Evolutionary conservation across 495 filamentous ascomycete species (phyloP).

Genomic region (Elasticomyces elasticus): DNA sequence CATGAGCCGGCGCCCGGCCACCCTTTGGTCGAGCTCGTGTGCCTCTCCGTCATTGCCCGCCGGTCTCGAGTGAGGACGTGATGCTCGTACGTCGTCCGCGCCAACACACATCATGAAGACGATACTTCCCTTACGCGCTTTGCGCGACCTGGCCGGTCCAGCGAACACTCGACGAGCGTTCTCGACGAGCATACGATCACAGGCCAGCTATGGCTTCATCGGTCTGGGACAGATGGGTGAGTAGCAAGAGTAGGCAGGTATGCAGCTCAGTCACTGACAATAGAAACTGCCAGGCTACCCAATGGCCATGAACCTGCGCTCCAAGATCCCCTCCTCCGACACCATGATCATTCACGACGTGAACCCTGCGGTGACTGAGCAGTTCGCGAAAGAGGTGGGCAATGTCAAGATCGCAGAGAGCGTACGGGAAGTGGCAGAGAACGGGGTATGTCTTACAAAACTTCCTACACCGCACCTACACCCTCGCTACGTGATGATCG

Average conservation of each 20-base stretch:
- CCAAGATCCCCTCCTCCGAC: conserved; percentile 33
- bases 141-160: conserved; percentile 9
- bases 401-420: conserved; percentile 28
- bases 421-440: conserved; percentile 37
- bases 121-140: not conserved
- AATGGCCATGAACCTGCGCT: conserved; percentile 43
- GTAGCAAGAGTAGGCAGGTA: conserved; percentile 5
- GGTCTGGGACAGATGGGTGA: conserved; percentile 37
- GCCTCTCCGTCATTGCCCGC: too few species aligned
- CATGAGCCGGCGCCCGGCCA: too few species aligned
- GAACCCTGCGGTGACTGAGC: conserved; percentile 30
- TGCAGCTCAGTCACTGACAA: not conserved
- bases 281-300: conserved; percentile 33
- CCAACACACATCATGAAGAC: not conserved
- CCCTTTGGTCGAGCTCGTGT: too few species aligned
- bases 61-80: too few species aligned
- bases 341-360: conserved; percentile 40
- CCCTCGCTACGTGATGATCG: conserved; percentile 23
- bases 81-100: too few species aligned
- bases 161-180: conserved; percentile 15
- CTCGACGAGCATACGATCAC: conserved; percentile 10
- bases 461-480: not conserved
- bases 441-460: conserved; percentile 31
- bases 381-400: conserved; percentile 25
- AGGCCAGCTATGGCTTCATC: conserved; percentile 35